These are phyloP conservation scores for Rubia yunnanensis DNA, from an alignment of 257 asterid species.

Conservation along the genomic window DNA sequence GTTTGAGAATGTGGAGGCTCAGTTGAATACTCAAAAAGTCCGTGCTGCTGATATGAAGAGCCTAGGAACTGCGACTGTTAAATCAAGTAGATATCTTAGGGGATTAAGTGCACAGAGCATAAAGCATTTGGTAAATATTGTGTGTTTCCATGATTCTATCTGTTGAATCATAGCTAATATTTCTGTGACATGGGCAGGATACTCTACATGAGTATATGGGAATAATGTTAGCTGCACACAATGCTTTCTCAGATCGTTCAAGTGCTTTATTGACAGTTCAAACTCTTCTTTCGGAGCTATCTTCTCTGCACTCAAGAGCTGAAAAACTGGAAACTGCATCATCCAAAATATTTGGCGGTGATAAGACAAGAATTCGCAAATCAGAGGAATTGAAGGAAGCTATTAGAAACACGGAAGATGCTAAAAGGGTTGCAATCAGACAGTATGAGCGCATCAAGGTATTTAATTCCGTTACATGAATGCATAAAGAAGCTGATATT, in stretches of 20 bases:
- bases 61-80: conserved; percentile 82
- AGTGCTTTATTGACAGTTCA: conserved; percentile 89
- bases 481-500: neutral
- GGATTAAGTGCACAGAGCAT: conserved; percentile 65
- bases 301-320: conserved; percentile 70
- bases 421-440: conserved; percentile 67
- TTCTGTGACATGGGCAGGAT: conserved; percentile 40
- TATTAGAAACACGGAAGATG: conserved; percentile 80
- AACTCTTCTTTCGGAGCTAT: conserved; percentile 83
- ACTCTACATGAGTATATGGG: conserved; percentile 81
- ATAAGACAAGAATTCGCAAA: conserved; percentile 64
- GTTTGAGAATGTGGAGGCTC: conserved; percentile 74
- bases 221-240: conserved; percentile 67
- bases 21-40: conserved; percentile 48
- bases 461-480: conserved; percentile 5
- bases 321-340: conserved; percentile 77
- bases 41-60: conserved; percentile 78
- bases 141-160: neutral
- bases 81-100: conserved; percentile 76
- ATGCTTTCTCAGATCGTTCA: conserved; percentile 89
- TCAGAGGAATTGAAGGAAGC: conserved; percentile 66
- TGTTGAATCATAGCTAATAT: neutral
- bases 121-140: conserved; percentile 67
- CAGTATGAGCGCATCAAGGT: conserved; percentile 95
- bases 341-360: conserved; percentile 72